These are phyloP conservation scores for Lactarius trivialis DNA, from an alignment of 768 basidiomycete genomes.

Conservation along the genomic window DNA sequence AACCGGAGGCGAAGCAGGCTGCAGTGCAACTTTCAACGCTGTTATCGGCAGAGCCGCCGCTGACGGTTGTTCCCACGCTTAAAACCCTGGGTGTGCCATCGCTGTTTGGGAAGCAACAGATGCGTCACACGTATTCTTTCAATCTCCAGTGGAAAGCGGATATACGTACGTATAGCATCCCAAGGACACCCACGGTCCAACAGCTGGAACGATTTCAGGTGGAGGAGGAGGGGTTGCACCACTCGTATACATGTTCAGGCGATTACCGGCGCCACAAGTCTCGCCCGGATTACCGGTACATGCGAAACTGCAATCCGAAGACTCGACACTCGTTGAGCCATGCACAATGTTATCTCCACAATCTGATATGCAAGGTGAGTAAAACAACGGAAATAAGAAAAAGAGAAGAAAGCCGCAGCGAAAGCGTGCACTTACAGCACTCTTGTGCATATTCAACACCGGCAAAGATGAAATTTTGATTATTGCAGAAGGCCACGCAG, in stretches of 20 bases:
- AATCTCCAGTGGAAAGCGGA: neutral
- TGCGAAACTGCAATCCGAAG: constrained; percentile 51
- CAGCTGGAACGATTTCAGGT: constrained; percentile 43
- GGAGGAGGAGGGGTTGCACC: constrained; percentile 49
- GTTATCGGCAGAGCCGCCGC: constrained; percentile 36
- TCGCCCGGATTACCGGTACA: constrained; percentile 56
- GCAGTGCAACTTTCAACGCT: constrained; percentile 53
- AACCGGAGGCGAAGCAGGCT: constrained; percentile 52
- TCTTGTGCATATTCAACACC: constrained; percentile 65
- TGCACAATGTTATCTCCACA: constrained; percentile 52
- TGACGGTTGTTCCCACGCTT: constrained; percentile 26
- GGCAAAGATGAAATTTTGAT: constrained; percentile 51
- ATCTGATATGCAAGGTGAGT: constrained; percentile 36
- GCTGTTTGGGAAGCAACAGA: constrained; percentile 23
- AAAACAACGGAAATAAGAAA: neutral
- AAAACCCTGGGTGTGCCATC: constrained; percentile 35
- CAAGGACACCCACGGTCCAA: too few species aligned
- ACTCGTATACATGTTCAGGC: constrained; percentile 59
- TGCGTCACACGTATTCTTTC: constrained; percentile 7
- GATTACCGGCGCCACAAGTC: constrained; percentile 52
- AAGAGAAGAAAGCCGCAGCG: neutral
- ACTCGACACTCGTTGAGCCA: constrained; percentile 39
- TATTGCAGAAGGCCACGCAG: constrained; percentile 41
- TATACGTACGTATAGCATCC: constrained; percentile 53
- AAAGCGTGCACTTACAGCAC: constrained; percentile 44